Evolutionary conservation across 257 asterid species (phyloP).

Genomic region (Salvia hispanica): DNA sequence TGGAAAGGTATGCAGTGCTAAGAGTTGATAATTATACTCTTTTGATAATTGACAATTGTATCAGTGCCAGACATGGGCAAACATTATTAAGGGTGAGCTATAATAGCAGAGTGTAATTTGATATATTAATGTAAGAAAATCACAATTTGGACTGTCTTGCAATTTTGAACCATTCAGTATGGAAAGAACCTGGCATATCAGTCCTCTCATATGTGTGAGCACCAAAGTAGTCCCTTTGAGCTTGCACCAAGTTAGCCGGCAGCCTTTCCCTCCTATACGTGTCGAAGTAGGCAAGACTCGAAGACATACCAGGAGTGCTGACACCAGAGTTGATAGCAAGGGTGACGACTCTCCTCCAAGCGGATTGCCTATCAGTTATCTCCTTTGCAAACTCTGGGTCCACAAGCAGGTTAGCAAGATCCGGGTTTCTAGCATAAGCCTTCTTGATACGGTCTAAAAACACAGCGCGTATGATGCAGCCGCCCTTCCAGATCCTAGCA

Average conservation of each 20-base stretch:
- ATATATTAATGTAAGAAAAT: constrained; percentile 15
- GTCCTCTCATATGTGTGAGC: constrained; percentile 75
- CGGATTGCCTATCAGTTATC: constrained; percentile 53
- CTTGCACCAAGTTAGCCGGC: constrained; percentile 76
- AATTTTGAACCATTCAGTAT: constrained; percentile 74
- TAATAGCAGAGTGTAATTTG: constrained; percentile 16
- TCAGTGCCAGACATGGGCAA: not conserved
- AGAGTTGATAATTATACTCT: not conserved
- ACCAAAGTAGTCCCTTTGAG: constrained; percentile 76
- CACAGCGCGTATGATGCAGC: constrained; percentile 71
- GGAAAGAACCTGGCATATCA: constrained; percentile 63
- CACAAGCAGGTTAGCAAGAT: constrained; percentile 63
- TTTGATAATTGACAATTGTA: not conserved
- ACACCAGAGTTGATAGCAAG: constrained; percentile 67
- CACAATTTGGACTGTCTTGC: constrained; percentile 58
- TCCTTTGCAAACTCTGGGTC: constrained; percentile 71
- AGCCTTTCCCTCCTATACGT: constrained; percentile 58
- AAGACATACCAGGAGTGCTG: constrained; percentile 70
- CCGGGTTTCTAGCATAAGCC: constrained; percentile 69
- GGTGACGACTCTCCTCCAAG: constrained; percentile 72
- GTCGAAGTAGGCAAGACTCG: constrained; percentile 73
- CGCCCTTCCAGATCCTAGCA: constrained; percentile 79
- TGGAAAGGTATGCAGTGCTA: not conserved
- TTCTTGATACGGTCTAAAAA: constrained; percentile 71
- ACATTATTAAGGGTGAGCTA: constrained; percentile 5